These are phyloP conservation scores for Epichloe hybrida DNA, from an alignment of 2,329 filamentous ascomycete genomes.

Conservation along the genomic window DNA sequence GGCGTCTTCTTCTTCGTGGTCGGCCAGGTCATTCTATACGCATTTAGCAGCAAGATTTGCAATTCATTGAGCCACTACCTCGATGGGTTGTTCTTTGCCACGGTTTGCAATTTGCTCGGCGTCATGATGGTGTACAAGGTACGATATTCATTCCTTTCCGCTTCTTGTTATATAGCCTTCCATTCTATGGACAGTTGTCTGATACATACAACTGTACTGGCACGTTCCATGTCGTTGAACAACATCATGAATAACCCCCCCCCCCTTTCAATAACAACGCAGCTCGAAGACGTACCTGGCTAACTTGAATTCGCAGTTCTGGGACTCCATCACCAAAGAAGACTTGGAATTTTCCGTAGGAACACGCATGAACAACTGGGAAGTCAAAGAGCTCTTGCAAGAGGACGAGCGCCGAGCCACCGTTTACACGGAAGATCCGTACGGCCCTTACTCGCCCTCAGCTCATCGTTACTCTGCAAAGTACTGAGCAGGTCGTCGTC, in stretches of 20 bases:
- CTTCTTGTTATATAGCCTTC: neutral
- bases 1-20: slow-evolving; percentile 83
- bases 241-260: no score
- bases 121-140: slow-evolving; percentile 99
- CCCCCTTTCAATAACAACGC: no score
- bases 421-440: slow-evolving; percentile 56
- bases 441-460: slow-evolving; percentile 35
- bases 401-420: slow-evolving; percentile 68
- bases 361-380: slow-evolving; percentile 93
- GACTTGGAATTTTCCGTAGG: slow-evolving; percentile 97
- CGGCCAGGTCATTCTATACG: slow-evolving; percentile 87
- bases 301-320: slow-evolving; percentile 51
- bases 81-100: slow-evolving; percentile 88
- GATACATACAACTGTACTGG: no score
- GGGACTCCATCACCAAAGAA: slow-evolving; percentile 97
- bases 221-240: no score
- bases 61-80: slow-evolving; percentile 77
- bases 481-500: slow-evolving; percentile 22
- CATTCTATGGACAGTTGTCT: neutral
- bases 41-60: slow-evolving; percentile 77
- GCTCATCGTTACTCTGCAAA: slow-evolving; percentile 31
- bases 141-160: slow-evolving; percentile 12
- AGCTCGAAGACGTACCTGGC: neutral
- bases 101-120: slow-evolving; percentile 79
- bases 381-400: slow-evolving; percentile 80